Percentiles rank a stretch among this genome's conserved stretches.
These are phyloP conservation scores for Tubosaeta brunneosetosa DNA, from an alignment of 768 basidiomycete species.

Conservation along the genomic window DNA sequence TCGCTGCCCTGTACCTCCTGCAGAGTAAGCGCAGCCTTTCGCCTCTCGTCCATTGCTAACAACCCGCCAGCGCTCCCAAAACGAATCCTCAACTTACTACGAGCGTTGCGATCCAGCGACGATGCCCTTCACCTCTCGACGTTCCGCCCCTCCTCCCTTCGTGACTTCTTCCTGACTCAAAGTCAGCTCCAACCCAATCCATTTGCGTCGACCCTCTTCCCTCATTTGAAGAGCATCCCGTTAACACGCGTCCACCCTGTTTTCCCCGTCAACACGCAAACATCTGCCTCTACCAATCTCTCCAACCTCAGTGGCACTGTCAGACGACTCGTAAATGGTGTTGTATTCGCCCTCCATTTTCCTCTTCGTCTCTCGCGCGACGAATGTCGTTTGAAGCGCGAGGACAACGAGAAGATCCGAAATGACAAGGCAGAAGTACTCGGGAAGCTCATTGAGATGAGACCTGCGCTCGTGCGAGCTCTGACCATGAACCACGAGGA, in stretches of 20 bases:
- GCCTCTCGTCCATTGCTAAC: constrained; percentile 2
- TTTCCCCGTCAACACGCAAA: constrained; percentile 1
- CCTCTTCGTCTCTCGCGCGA: constrained; percentile 62
- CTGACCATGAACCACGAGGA: constrained; percentile 17
- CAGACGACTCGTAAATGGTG: constrained; percentile 11
- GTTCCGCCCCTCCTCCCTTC: constrained; percentile 46
- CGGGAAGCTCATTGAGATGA: constrained; percentile 55
- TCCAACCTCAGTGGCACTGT: constrained; percentile 7
- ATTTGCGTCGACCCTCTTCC: constrained; percentile 61
- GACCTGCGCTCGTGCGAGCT: constrained; percentile 40
- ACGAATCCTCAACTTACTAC: constrained; percentile 27
- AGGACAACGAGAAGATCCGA: constrained; percentile 56
- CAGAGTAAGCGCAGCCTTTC: constrained; percentile 56
- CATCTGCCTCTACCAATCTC: constrained; percentile 7
- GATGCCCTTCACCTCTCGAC: constrained; percentile 43
- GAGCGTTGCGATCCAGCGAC: constrained; percentile 39
- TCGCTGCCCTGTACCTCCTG: constrained; percentile 61
- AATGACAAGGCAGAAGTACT: constrained; percentile 66
- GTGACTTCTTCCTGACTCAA: constrained; percentile 43
- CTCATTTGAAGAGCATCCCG: constrained; percentile 45
- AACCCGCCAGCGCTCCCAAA: too few relatives aligned
- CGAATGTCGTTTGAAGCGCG: constrained; percentile 61
- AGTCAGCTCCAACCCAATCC: constrained; percentile 43
- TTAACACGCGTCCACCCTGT: constrained; percentile 12
- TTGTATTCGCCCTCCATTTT: constrained; percentile 25